A percentile compares a stretch with the other conserved stretches of the same genome.
Conservation (phyloP, 176 grass and related monocot species). For the Phragmites australis region DNA sequence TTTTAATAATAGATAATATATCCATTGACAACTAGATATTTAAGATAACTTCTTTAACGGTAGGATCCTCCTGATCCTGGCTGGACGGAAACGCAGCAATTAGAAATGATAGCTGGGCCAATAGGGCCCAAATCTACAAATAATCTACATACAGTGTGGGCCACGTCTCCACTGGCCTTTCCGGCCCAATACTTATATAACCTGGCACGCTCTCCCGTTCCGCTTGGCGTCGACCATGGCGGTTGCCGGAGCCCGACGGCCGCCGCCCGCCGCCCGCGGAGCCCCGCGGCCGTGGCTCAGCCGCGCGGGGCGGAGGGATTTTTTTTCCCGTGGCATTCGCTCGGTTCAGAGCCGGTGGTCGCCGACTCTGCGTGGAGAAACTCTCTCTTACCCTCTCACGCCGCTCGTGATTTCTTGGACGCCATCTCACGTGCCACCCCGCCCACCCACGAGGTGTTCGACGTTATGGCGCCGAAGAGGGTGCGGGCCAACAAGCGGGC, state of each 20-base stretch:
- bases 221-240: not conserved
- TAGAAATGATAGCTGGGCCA: not conserved
- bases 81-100: not conserved
- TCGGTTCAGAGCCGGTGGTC: not conserved
- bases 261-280: not conserved
- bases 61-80: too few relatives aligned
- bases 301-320: not conserved
- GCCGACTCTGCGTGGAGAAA: not conserved
- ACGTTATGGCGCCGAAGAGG: slow-evolving; percentile 3
- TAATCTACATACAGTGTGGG: not conserved
- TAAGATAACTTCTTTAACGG: too few relatives aligned
- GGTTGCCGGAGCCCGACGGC: not conserved
- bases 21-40: too few relatives aligned
- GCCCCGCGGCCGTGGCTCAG: not conserved
- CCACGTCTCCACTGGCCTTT: not conserved
- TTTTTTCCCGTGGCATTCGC: not conserved
- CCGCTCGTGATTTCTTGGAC: not conserved
- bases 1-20: too few relatives aligned
- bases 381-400: not conserved
- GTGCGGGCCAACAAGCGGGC: too few relatives aligned
- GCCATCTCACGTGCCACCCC: not conserved
- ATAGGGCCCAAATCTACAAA: not conserved
- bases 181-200: not conserved
- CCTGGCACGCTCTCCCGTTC: not conserved
- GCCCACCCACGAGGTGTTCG: slow-evolving; percentile 16